Evolutionary conservation across 352 stramenopile species (phyloP).

Genomic region (Peronospora destructor): DNA sequence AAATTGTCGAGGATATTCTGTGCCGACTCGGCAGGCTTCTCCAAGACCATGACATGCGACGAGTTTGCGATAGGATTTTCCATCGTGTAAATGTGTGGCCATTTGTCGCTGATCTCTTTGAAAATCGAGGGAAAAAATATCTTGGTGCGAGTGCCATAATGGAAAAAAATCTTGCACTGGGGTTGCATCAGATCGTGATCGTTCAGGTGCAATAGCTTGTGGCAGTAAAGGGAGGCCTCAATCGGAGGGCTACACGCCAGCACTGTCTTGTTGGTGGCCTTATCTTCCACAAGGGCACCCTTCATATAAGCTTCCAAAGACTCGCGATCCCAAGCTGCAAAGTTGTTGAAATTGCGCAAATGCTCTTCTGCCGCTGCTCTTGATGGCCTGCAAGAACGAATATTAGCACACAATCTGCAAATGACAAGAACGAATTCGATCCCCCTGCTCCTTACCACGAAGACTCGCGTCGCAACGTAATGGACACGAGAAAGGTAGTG

Average conservation of each 20-base stretch:
- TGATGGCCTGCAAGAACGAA: slow-evolving; percentile 10
- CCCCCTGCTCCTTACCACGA: slow-evolving; percentile 15
- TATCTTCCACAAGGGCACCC: slow-evolving; percentile 22
- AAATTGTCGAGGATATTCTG: slow-evolving; percentile 38
- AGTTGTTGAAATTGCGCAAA: slow-evolving; percentile 29
- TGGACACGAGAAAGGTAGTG: slow-evolving; percentile 31
- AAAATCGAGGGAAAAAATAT: slow-evolving; percentile 35
- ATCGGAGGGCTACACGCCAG: slow-evolving; percentile 38
- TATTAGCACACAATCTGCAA: background rate
- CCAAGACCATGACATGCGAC: slow-evolving; percentile 44
- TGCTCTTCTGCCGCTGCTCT: slow-evolving; percentile 24
- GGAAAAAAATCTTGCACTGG: slow-evolving; percentile 35
- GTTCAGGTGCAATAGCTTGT: slow-evolving; percentile 28
- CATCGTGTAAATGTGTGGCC: slow-evolving; percentile 41
- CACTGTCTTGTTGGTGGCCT: slow-evolving; percentile 6
- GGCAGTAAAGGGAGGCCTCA: slow-evolving; percentile 42
- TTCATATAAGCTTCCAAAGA: slow-evolving; percentile 23
- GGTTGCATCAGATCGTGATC: slow-evolving; percentile 31
- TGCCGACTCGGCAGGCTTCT: slow-evolving; percentile 35
- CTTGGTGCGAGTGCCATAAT: slow-evolving; percentile 40
- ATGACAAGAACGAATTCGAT: too few species aligned
- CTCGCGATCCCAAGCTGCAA: slow-evolving; percentile 35
- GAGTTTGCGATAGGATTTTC: slow-evolving; percentile 30
- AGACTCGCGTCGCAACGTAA: slow-evolving; percentile 23
- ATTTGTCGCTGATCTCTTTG: slow-evolving; percentile 18